These are phyloP conservation scores for Paramyrothecium roridum DNA, from an alignment of 2,329 filamentous ascomycete genomes.

Conservation along the genomic window DNA sequence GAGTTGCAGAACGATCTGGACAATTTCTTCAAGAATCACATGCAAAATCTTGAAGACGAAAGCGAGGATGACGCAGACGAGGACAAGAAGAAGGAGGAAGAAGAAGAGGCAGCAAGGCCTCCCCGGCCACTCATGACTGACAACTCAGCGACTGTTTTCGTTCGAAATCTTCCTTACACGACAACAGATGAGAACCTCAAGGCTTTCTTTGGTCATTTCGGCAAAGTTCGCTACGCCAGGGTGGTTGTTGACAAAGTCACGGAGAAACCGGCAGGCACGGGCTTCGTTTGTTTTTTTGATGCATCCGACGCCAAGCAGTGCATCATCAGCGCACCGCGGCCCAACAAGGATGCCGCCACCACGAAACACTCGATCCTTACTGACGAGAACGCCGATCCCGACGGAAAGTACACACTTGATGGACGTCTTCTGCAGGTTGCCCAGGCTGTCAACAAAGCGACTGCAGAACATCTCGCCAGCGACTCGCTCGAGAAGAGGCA, in stretches of 20 bases:
- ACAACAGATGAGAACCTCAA: slow-evolving; percentile 79
- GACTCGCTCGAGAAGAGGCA: slow-evolving; percentile 59
- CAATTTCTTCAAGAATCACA: slow-evolving; percentile 57
- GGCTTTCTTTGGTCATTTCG: slow-evolving; percentile 84
- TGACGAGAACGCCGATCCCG: slow-evolving; percentile 76
- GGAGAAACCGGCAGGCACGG: slow-evolving; percentile 85
- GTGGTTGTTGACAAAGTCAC: slow-evolving; percentile 85
- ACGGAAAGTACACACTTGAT: slow-evolving; percentile 85
- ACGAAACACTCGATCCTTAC: slow-evolving; percentile 81
- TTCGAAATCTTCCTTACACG: slow-evolving; percentile 91
- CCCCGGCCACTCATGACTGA: slow-evolving; percentile 42
- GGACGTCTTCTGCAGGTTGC: slow-evolving; percentile 83
- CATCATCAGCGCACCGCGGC: slow-evolving; percentile 69
- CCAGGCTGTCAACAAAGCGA: slow-evolving; percentile 78
- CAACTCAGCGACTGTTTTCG: slow-evolving; percentile 78
- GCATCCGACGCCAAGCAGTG: slow-evolving; percentile 73
- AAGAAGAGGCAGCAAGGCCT: slow-evolving; percentile 29
- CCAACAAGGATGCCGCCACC: slow-evolving; percentile 38
- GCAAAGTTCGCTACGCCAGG: slow-evolving; percentile 83
- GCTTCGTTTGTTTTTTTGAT: slow-evolving; percentile 90
- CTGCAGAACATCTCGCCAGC: slow-evolving; percentile 73
- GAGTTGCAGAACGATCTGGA: slow-evolving; percentile 42
- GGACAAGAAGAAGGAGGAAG: slow-evolving; percentile 39
- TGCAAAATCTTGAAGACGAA: slow-evolving; percentile 56
- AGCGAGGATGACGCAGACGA: slow-evolving; percentile 47